Conservation (phyloP, 169 alveolate species). For the Plasmodium berghei region DNA sequence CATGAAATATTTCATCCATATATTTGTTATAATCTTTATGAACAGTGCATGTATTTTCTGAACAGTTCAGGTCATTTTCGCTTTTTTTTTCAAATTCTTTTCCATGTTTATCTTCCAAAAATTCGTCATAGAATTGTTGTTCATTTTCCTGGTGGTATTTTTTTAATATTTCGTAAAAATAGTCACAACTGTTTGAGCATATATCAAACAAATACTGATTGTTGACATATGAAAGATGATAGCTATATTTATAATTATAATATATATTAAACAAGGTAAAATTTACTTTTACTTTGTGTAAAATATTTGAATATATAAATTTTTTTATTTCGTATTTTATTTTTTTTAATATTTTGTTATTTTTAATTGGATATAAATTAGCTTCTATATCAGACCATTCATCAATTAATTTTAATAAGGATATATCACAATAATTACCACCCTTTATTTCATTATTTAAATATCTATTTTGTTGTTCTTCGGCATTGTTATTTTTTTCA, state of each 20-base stretch:
- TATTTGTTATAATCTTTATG: neutral
- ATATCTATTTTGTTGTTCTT: slow-evolving; percentile 5
- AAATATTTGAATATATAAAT: slow-evolving; percentile 38
- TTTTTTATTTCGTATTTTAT: slow-evolving; percentile 31
- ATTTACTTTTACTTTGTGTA: slow-evolving; percentile 32
- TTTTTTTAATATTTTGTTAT: slow-evolving; percentile 18
- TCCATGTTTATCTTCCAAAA: neutral
- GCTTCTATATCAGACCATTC: slow-evolving; percentile 54
- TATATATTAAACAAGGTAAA: slow-evolving; percentile 16
- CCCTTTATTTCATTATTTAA: neutral
- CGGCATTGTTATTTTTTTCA: neutral
- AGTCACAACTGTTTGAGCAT: neutral
- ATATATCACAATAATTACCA: slow-evolving; percentile 1
- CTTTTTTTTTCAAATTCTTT: neutral
- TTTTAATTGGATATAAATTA: slow-evolving; percentile 15
- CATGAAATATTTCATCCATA: slow-evolving; percentile 25
- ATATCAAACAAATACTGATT: slow-evolving; percentile 18
- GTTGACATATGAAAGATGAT: slow-evolving; percentile 14
- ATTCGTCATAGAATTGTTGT: too few relatives aligned
- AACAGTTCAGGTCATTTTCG: neutral
- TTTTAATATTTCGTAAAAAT: slow-evolving; percentile 16
- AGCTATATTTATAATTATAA: slow-evolving; percentile 46
- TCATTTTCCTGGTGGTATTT: slow-evolving; percentile 11
- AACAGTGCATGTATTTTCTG: neutral
- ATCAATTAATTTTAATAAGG: slow-evolving; percentile 27